Evolutionary conservation across 169 alveolate genomes (phyloP).

Genomic region (Blepharisma undulans): DNA sequence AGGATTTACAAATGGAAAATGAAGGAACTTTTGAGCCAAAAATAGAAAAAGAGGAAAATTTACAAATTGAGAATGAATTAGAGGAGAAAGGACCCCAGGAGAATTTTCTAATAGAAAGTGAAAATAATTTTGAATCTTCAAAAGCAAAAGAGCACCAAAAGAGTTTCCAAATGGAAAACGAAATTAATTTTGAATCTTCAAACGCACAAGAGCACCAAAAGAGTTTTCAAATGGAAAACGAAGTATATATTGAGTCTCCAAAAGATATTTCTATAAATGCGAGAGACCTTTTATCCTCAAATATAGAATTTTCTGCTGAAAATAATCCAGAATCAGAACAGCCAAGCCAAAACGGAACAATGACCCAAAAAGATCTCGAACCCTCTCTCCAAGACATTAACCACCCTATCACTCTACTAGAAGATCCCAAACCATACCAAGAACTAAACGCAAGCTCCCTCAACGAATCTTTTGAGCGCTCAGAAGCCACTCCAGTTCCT

Average conservation of each 20-base stretch:
- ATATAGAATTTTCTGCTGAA: too few species aligned
- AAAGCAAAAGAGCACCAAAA: background rate
- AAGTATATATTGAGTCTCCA: background rate
- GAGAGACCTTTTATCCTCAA: background rate
- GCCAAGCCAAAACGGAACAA: background rate
- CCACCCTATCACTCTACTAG: background rate
- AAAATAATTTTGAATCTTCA: background rate
- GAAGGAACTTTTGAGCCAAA: too few species aligned
- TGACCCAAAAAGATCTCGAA: background rate
- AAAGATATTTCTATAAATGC: too few species aligned
- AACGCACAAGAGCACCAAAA: background rate
- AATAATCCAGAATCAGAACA: background rate
- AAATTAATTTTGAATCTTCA: background rate
- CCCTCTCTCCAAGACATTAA: background rate
- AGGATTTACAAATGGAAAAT: background rate
- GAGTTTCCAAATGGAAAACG: background rate
- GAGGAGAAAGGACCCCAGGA: background rate
- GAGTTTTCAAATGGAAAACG: background rate
- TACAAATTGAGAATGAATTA: background rate
- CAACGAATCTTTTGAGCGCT: background rate
- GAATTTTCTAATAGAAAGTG: background rate
- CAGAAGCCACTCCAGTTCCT: background rate
- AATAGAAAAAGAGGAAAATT: background rate
- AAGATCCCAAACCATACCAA: background rate
- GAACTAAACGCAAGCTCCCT: background rate